Evolutionary conservation across 805 yeast species (phyloP), one percentile per base, ranked within the genome.

Genomic region (Yamadazyma phyllophila): DNA sequence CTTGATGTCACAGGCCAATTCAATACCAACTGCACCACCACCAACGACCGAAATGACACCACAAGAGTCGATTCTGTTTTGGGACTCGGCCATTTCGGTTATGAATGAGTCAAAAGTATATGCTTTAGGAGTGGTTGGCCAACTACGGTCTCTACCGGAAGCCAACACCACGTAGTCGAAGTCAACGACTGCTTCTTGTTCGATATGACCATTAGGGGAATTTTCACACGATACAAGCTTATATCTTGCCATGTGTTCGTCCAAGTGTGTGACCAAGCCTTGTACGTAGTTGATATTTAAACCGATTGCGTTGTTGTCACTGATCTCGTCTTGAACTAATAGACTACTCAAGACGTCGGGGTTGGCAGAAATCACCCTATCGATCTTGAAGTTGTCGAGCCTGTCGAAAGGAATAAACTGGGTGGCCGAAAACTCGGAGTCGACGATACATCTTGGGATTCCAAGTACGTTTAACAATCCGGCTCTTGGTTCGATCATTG

Each of bases 121-220:
- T 0, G 74, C 80, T n/a, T 62, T 54, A 2, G 82, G 83, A 30
- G 78, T 77, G 31, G 76, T 70, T 11, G 83, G 83, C 80, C 81
- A 77, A 35, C 63, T 61, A 48, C 83, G 61, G 43, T 76, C 64
- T 55, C 82, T 62, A 1, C 83, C 83, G 2, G 76, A 59, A 4
- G 81, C 78, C 43, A 68, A 55, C 9, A 78, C 61, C 15, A 69
- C 72, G 50, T 74, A 77, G 50, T 78, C 80, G 55, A 77, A 78
- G 7, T 59, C 55, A 36, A 68, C 55, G 1, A 47, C 48, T 13
- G 50, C 48, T 11, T 17, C 26, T 26, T 26, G 41, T 8, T 30
- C 39, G 27, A 31, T 15, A 29, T 20, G 41, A 34, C 37, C 45
- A 11, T 36, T 40, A 5, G 24, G 26, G 17, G 29, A 13, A 5